Evolutionary conservation across 306 rosid genomes (phyloP).

Genomic region (Mucuna pruriens): DNA sequence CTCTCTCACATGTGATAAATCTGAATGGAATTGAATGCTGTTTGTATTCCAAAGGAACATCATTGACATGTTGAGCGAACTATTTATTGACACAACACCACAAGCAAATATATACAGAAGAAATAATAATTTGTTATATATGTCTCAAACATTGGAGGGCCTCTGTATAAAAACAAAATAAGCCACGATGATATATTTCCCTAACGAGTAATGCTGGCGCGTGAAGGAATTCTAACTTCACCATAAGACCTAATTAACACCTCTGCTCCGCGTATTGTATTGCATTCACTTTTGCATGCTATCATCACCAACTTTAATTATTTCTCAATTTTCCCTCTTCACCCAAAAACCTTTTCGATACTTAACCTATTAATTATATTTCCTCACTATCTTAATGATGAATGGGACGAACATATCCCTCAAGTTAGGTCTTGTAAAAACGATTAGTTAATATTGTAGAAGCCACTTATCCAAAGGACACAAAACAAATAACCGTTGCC

Average conservation of each 20-base stretch:
- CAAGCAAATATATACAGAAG: constrained; percentile 28
- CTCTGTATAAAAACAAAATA: not conserved
- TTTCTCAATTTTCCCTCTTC: not conserved
- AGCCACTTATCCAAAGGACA: not conserved
- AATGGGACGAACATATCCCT: not conserved
- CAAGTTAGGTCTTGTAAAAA: not conserved
- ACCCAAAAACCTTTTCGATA: not conserved
- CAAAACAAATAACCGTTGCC: not conserved
- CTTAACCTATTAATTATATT: not conserved
- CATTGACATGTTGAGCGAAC: constrained; percentile 60
- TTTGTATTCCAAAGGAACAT: constrained; percentile 57
- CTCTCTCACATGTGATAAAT: constrained; percentile 55
- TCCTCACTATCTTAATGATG: not conserved
- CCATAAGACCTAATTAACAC: constrained; percentile 43
- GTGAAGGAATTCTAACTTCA: constrained; percentile 36
- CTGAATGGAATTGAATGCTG: constrained; percentile 50
- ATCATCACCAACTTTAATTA: constrained; percentile 23
- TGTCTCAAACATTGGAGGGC: not conserved
- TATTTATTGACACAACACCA: constrained; percentile 57
- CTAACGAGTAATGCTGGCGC: constrained; percentile 37
- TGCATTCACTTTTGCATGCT: constrained; percentile 11
- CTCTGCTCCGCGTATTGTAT: constrained; percentile 12
- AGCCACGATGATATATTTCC: not conserved
- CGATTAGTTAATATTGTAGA: too few species aligned
- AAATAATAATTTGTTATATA: constrained; percentile 13